Evolutionary conservation across 78 protist genomes (phyloP).

Genomic region (Speleostelium caveatum): DNA sequence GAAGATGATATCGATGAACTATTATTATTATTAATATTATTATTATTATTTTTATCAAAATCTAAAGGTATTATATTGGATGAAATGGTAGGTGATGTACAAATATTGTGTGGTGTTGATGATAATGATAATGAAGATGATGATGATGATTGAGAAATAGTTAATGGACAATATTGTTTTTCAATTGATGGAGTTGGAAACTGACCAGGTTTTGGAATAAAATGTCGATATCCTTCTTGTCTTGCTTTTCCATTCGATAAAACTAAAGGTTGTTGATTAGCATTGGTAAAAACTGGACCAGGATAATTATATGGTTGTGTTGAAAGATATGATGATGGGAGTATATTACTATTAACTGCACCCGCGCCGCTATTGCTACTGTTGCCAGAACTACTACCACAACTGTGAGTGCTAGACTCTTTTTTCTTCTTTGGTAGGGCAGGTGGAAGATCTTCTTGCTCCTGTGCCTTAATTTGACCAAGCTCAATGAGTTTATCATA

Average conservation of each 20-base stretch:
- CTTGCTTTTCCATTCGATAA: slow-evolving; percentile 58
- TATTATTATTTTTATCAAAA: not conserved
- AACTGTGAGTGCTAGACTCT: not conserved
- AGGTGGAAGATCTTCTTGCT: slow-evolving; percentile 18
- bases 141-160: not conserved
- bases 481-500: slow-evolving; percentile 45
- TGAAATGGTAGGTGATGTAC: not conserved
- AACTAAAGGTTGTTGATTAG: slow-evolving; percentile 1
- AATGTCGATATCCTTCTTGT: slow-evolving; percentile 73
- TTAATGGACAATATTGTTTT: slow-evolving; percentile 21
- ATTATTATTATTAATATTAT: not conserved
- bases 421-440: not conserved
- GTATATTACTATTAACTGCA: no score
- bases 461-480: slow-evolving; percentile 11
- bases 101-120: not conserved
- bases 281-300: slow-evolving; percentile 29
- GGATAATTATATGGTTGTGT: not conserved
- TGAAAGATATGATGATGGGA: not conserved
- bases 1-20: not conserved
- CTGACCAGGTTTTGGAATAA: slow-evolving; percentile 49
- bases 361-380: not conserved
- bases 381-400: no score
- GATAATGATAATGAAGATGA: not conserved
- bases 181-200: slow-evolving; percentile 59
- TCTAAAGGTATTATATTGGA: not conserved